Evolutionary conservation across 2,329 filamentous ascomycete species (phyloP).

Genomic region (Monosporascus sp.): DNA sequence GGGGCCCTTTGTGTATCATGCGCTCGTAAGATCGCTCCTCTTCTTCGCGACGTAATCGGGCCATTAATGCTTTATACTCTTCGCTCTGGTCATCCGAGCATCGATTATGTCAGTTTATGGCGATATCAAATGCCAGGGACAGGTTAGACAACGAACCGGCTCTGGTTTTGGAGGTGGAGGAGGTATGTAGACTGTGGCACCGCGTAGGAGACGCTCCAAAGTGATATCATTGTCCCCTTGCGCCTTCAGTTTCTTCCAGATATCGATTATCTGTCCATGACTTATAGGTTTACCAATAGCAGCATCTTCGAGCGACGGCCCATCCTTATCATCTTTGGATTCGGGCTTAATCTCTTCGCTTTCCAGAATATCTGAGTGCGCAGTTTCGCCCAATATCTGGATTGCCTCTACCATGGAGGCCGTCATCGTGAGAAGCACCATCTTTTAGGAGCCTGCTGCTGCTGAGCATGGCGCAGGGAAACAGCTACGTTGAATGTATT

Average conservation of each 20-base stretch:
- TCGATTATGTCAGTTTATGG: conserved; percentile 2
- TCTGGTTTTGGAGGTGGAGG: conserved; percentile 75
- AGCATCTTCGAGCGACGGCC: conserved; percentile 46
- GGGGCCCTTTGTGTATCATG: conserved; percentile 61
- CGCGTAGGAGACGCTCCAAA: conserved; percentile 66
- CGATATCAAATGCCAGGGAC: conserved; percentile 1
- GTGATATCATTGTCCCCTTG: conserved; percentile 32
- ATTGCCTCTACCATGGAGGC: conserved; percentile 60
- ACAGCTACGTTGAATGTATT: too few relatives aligned
- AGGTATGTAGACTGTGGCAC: conserved; percentile 67
- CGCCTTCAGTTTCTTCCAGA: conserved; percentile 49
- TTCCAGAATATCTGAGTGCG: conserved; percentile 1
- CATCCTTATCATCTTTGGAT: conserved; percentile 17
- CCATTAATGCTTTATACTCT: conserved; percentile 86
- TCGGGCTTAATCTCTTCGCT: conserved; percentile 9
- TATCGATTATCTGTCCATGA: conserved; percentile 60
- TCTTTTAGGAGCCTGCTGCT: conserved; percentile 27
- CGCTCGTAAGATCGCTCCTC: conserved; percentile 77
- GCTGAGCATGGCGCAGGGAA: too few relatives aligned
- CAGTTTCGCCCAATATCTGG: conserved; percentile 24
- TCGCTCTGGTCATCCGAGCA: conserved; percentile 47
- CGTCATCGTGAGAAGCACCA: conserved; percentile 79
- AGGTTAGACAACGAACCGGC: conserved; percentile 48
- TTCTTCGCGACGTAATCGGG: conserved; percentile 72
- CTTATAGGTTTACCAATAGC: conserved; percentile 62